Evolutionary conservation across 2,329 filamentous ascomycete species (phyloP).

Genomic region (Thielaviopsis ethacetica): DNA sequence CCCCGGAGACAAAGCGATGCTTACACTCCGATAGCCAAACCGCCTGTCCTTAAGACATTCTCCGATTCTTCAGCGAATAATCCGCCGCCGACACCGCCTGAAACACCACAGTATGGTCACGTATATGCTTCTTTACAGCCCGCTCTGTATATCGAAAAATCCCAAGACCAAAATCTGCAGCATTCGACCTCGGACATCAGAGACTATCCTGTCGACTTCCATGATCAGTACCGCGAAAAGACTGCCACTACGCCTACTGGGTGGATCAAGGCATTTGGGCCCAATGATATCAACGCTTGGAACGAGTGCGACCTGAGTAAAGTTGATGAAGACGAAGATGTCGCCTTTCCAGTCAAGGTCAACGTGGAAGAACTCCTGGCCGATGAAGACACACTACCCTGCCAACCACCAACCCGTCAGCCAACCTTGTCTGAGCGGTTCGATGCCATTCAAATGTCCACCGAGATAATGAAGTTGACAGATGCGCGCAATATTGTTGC

Average conservation of each 20-base stretch:
- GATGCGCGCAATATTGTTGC: conserved; percentile 34
- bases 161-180: not conserved
- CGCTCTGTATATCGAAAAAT: not conserved
- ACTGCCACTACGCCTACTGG: not conserved
- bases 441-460: conserved; percentile 31
- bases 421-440: conserved; percentile 15
- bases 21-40: not conserved
- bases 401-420: conserved; percentile 16
- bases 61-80: not conserved
- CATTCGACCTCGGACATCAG: not conserved
- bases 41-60: not conserved
- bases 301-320: conserved; percentile 24
- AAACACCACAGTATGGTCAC: conserved; percentile 6
- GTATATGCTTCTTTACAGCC: not conserved
- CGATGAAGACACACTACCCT: conserved; percentile 4
- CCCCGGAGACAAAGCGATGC: conserved; percentile 16
- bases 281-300: conserved; percentile 6
- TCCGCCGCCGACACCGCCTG: conserved; percentile 6
- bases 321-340: not conserved
- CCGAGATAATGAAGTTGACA: conserved; percentile 37
- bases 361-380: conserved; percentile 7
- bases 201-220: conserved; percentile 8
- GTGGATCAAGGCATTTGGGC: conserved; percentile 9
- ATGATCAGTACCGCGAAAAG: not conserved
- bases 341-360: not conserved